Base-by-base conservation (phyloP, 352 stramenopile species). In the Globisporangium spinosum region DNA sequence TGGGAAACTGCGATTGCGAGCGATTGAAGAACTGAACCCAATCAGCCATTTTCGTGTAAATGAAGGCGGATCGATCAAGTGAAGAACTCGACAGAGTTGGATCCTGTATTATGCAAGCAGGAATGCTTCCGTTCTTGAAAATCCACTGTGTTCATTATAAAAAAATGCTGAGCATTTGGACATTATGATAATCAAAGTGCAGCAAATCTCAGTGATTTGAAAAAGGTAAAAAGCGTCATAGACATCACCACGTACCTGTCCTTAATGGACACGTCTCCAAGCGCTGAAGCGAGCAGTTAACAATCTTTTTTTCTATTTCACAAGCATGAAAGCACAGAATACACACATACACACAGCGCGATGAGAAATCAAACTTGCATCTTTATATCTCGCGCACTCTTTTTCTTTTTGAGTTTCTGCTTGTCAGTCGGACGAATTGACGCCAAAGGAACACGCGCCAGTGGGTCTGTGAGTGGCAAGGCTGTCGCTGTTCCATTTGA, bases 221-320 rank as follows among this genome's bases (percentile, higher is more conserved):
- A 10, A 40, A 13, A 40, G 8, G 35, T 32, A 32, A 32, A 32
- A 4, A 32, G 4, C 29, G 29, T 32, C 29, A 32, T 32, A 4
- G 29, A 32, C 29, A 4, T 32, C 35, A 40, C 1, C 35, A 40
- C 35, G 35, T 9, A 40, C 35, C 35, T 40, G 35, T 40, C 35
- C 9, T 40, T 40, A 17, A 59, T 59, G 15, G 54, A 59, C 54
- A 43, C 29, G 7, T 2, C 3, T 7, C 29, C 29, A 32, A 32
- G 4, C 29, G 29, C 29, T 32, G 25, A 47, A 34, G 32, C 32
- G 29, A 59, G 27, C 8, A 57, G 23, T 38, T 64, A 60, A 40
- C 54, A 60, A 29, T 68, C 60, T 47, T 76, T 76, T 35, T 76
- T 75, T 59, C 57, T 66, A 47, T 51, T 58, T 4, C 3, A 45